Conservation (phyloP, 148 eudicot genomes). For the Silene conica region DNA sequence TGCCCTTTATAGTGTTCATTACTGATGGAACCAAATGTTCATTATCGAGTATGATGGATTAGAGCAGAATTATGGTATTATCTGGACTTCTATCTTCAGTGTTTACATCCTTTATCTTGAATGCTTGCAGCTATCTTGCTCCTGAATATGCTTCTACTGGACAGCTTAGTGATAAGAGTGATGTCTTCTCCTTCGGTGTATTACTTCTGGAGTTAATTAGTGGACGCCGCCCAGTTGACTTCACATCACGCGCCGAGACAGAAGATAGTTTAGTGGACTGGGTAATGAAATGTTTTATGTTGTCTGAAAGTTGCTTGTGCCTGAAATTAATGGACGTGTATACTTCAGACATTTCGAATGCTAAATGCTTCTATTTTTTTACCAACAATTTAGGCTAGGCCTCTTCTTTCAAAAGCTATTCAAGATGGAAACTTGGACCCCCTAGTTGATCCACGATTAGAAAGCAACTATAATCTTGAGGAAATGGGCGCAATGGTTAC, state of each 20-base stretch:
- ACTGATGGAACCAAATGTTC: no score
- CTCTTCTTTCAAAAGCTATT: conserved; percentile 44
- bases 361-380: background rate
- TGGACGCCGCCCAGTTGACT: conserved; percentile 61
- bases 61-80: no score
- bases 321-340: background rate
- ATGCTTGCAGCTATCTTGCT: conserved; percentile 59
- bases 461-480: conserved; percentile 29
- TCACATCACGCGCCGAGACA: conserved; percentile 23
- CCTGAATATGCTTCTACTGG: conserved; percentile 87
- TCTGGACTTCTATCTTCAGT: background rate
- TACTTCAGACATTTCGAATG: background rate
- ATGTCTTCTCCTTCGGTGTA: conserved; percentile 82
- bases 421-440: conserved; percentile 51
- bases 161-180: conserved; percentile 75
- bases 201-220: conserved; percentile 73
- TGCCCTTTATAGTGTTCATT: no score
- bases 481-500: conserved; percentile 62
- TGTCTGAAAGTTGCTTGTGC: background rate
- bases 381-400: conserved; percentile 45
- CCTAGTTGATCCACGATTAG: conserved; percentile 51
- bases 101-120: background rate
- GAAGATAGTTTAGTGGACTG: conserved; percentile 88
- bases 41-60: no score
- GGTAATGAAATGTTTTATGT: conserved; percentile 28